Percentiles rank a stretch among this genome's conserved stretches.
These are phyloP conservation scores for Neocatenulostroma microsporum DNA, from an alignment of 2,329 filamentous ascomycete genomes.

Conservation along the genomic window DNA sequence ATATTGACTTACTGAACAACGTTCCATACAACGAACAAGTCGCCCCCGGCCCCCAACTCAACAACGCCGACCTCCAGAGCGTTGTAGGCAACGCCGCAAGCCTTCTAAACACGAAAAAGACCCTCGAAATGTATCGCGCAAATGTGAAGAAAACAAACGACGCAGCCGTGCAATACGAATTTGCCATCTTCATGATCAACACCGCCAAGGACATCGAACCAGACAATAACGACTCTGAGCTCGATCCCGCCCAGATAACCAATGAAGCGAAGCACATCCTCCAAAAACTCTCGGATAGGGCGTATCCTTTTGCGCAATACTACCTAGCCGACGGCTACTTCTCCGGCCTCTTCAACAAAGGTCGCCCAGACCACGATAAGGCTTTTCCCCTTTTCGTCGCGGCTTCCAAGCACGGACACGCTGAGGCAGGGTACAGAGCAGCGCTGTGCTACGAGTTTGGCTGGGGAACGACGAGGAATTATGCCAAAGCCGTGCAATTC, in stretches of 20 bases:
- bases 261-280: constrained; percentile 85
- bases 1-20: constrained; percentile 53
- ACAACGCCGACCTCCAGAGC: constrained; percentile 72
- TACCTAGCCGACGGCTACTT: constrained; percentile 92
- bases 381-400: constrained; percentile 89
- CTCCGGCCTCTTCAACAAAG: constrained; percentile 90
- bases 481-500: constrained; percentile 87
- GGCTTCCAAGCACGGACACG: constrained; percentile 93
- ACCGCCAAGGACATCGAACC: constrained; percentile 67
- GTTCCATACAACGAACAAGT: constrained; percentile 73
- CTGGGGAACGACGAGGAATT: constrained; percentile 88
- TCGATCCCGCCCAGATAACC: constrained; percentile 55
- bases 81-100: constrained; percentile 85
- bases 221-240: constrained; percentile 36
- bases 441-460: constrained; percentile 96
- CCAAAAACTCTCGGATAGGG: constrained; percentile 73
- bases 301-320: constrained; percentile 96
- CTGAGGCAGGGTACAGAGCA: constrained; percentile 88
- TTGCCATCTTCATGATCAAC: constrained; percentile 88
- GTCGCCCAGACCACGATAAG: constrained; percentile 76
- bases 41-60: constrained; percentile 56
- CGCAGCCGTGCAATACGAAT: constrained; percentile 84
- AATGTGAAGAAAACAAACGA: constrained; percentile 98
- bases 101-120: constrained; percentile 82
- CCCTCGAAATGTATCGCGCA: constrained; percentile 91